phyloP scores from a whole-genome alignment of 1,284 basidiomycete species.

The Ganoderma meredithae region DNA sequence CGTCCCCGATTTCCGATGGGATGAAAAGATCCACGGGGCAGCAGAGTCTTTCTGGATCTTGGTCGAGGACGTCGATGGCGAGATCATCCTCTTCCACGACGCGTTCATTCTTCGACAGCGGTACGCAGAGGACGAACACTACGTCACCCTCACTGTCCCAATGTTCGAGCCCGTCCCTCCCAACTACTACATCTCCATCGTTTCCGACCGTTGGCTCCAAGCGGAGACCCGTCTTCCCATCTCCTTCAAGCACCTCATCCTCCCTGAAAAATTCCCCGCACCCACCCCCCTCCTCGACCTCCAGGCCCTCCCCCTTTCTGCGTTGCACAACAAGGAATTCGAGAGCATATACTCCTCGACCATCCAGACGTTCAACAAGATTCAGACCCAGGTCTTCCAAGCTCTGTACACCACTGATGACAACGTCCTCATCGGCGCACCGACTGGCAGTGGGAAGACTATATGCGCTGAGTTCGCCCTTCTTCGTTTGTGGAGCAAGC shows the following conservation, averaged over 20 bases:
- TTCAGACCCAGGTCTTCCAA: slow-evolving; percentile 99
- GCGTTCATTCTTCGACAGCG: slow-evolving; percentile 90
- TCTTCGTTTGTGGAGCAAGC: slow-evolving; percentile 90
- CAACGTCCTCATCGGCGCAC: slow-evolving; percentile 95
- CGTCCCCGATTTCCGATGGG: slow-evolving; percentile 97
- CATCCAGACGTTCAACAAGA: slow-evolving; percentile 94
- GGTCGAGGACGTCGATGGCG: slow-evolving; percentile 97
- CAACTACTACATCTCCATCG: slow-evolving; percentile 96
- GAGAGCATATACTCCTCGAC: slow-evolving; percentile 84
- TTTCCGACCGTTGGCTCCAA: slow-evolving; percentile 97
- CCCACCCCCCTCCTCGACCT: slow-evolving; percentile 95
- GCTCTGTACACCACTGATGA: slow-evolving; percentile 96
- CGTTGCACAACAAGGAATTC: slow-evolving; percentile 92
- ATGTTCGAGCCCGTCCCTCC: slow-evolving; percentile 98
- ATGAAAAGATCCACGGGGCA: slow-evolving; percentile 90
- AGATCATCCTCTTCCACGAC: slow-evolving; percentile 95
- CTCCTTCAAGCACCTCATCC: slow-evolving; percentile 97
- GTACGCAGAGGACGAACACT: slow-evolving; percentile 94
- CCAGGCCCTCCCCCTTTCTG: slow-evolving; percentile 89
- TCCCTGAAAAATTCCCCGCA: slow-evolving; percentile 96
- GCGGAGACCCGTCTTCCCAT: slow-evolving; percentile 94
- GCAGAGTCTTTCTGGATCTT: slow-evolving; percentile 93
- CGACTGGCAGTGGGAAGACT: slow-evolving; percentile 97
- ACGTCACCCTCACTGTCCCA: slow-evolving; percentile 92
- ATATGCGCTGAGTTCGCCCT: slow-evolving; percentile 97